Evolutionary conservation across 2,329 filamentous ascomycete genomes (phyloP).

Genomic region (Triangularia setosa): DNA sequence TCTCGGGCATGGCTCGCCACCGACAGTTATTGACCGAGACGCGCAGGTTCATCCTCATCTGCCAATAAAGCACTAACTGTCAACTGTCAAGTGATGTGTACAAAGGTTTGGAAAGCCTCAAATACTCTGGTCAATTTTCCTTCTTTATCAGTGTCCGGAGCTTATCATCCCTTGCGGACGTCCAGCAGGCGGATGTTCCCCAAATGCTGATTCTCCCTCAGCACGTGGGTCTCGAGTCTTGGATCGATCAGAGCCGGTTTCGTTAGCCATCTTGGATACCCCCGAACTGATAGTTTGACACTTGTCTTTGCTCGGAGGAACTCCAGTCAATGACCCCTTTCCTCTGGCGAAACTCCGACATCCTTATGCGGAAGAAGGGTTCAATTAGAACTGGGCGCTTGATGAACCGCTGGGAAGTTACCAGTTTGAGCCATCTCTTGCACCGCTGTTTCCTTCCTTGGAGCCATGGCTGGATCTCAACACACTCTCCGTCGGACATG

Average conservation of each 20-base stretch:
- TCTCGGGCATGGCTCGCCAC: conserved; percentile 5
- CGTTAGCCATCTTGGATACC: background rate
- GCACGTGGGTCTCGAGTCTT: background rate
- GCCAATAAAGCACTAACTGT: background rate
- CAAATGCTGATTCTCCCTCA: background rate
- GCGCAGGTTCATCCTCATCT: background rate
- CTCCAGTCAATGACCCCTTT: too few species aligned
- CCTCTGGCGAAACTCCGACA: too few species aligned
- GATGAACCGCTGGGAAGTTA: too few species aligned
- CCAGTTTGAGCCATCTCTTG: background rate
- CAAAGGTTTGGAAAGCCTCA: background rate
- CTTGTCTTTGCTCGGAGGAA: background rate
- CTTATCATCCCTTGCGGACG: background rate
- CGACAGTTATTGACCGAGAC: background rate
- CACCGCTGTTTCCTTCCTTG: background rate
- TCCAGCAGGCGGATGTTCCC: background rate
- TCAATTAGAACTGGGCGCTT: too few species aligned
- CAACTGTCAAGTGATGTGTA: background rate
- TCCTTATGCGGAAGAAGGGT: too few species aligned
- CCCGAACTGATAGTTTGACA: background rate
- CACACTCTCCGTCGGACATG: background rate
- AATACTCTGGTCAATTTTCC: background rate
- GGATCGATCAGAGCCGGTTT: background rate
- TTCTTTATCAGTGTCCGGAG: background rate
- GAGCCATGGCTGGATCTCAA: background rate